phyloP scores from a whole-genome alignment of 768 basidiomycete genomes.

The Suillus ampliporus region DNA sequence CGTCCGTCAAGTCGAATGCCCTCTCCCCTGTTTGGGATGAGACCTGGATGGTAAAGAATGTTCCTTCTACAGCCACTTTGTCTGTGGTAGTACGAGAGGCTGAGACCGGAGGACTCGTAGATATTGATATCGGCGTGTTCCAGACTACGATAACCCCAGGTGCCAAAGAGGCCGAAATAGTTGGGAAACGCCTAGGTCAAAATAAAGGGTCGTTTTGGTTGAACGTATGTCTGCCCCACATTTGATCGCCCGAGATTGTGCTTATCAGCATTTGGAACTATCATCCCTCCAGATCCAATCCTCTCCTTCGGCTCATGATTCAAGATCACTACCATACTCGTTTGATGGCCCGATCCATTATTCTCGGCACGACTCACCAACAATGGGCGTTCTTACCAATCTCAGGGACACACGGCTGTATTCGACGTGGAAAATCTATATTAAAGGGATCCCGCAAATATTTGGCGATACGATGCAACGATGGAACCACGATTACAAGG shows the following conservation, averaged over 20 bases:
- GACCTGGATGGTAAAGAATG: constrained; percentile 73
- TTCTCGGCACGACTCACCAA: constrained; percentile 73
- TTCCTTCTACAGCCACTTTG: constrained; percentile 65
- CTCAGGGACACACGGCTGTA: constrained; percentile 68
- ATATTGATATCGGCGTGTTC: constrained; percentile 72
- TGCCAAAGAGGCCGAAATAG: constrained; percentile 67
- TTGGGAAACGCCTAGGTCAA: constrained; percentile 54
- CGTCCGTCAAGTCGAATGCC: constrained; percentile 63
- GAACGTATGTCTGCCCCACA: constrained; percentile 49
- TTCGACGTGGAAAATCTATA: constrained; percentile 79
- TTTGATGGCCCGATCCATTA: constrained; percentile 79
- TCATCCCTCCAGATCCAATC: constrained; percentile 55
- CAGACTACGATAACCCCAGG: constrained; percentile 58
- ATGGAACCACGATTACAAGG: constrained; percentile 72
- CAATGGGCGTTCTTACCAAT: constrained; percentile 67
- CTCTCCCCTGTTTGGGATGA: constrained; percentile 79
- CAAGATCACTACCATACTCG: constrained; percentile 55
- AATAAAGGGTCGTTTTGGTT: constrained; percentile 70
- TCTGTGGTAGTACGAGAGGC: constrained; percentile 72
- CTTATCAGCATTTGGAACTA: constrained; percentile 11
- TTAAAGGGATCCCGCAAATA: constrained; percentile 61
- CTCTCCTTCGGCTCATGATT: constrained; percentile 48
- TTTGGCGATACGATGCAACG: constrained; percentile 65
- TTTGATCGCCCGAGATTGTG: constrained; percentile 1
- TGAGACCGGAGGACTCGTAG: constrained; percentile 58